These are phyloP conservation scores for Juncus effusus DNA, from an alignment of 176 grass and related monocot species.

Conservation along the genomic window DNA sequence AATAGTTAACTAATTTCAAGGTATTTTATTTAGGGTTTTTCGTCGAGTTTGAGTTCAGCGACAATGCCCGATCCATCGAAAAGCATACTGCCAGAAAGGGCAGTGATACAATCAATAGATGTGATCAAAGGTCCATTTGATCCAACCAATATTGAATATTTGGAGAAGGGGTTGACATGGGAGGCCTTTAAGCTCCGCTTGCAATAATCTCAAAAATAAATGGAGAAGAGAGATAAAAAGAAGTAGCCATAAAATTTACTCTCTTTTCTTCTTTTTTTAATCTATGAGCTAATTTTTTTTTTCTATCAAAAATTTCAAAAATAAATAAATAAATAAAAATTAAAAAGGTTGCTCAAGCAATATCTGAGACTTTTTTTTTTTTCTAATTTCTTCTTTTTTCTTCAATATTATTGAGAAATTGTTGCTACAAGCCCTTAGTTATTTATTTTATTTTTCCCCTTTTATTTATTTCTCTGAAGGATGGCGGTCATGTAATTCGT, in stretches of 20 bases:
- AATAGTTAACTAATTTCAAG: background rate
- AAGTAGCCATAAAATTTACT: background rate
- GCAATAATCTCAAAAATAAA: slow-evolving; percentile 2
- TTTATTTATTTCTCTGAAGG: too few species aligned
- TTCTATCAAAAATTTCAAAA: background rate
- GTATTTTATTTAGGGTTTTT: slow-evolving; percentile 61
- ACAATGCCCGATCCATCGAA: slow-evolving; percentile 60
- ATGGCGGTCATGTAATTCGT: too few species aligned
- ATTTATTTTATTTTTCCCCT: too few species aligned
- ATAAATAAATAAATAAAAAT: background rate
- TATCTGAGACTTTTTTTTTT: background rate
- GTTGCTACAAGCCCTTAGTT: too few species aligned
- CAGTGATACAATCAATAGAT: slow-evolving; percentile 66
- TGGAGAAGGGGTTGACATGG: slow-evolving; percentile 61
- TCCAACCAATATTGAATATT: slow-evolving; percentile 55
- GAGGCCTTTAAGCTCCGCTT: slow-evolving; percentile 56
- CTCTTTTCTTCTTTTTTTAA: background rate
- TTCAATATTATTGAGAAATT: background rate
- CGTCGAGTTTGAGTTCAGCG: slow-evolving; percentile 55
- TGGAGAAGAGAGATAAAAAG: background rate
- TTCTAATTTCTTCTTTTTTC: background rate
- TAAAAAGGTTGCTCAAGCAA: background rate
- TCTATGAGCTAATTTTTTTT: background rate
- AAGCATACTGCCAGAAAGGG: slow-evolving; percentile 63
- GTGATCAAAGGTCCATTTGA: slow-evolving; percentile 69